Percentiles rank a stretch among this genome's conserved stretches.
Evolutionary conservation across 1,284 basidiomycete species (phyloP).

Genomic region (Leccinum fuscescens): DNA sequence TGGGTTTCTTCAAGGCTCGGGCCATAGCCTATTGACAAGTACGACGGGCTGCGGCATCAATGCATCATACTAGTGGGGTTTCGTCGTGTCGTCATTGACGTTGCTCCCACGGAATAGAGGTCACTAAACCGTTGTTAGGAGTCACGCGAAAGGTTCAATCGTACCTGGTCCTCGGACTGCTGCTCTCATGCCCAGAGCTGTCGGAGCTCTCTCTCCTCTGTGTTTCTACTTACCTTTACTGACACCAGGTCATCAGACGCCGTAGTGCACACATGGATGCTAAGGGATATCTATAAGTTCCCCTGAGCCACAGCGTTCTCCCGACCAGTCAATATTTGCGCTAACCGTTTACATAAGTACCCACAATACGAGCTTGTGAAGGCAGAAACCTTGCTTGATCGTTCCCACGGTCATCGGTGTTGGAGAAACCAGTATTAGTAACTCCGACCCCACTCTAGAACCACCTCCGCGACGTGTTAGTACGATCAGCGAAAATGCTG

Average conservation of each 20-base stretch:
- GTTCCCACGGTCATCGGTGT: no score
- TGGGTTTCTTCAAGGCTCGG: not conserved
- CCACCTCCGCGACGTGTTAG: not conserved
- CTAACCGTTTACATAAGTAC: not conserved
- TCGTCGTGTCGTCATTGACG: no score
- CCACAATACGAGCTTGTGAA: not conserved
- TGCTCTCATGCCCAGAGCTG: not conserved
- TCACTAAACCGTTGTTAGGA: no score
- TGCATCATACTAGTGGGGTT: no score
- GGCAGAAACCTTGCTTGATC: no score
- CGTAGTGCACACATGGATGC: not conserved
- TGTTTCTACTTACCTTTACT: no score
- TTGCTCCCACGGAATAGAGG: no score
- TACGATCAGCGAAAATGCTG: no score
- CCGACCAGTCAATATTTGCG: not conserved
- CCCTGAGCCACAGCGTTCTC: no score
- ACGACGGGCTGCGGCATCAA: no score
- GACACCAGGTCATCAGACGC: not conserved
- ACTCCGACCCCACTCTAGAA: not conserved
- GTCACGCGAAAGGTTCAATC: not conserved
- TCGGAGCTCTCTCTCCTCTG: no score
- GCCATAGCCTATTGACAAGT: not conserved
- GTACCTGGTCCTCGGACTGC: not conserved
- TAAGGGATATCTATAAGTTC: not conserved
- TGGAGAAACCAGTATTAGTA: no score